These are phyloP conservation scores for Colletotrichum spinosum DNA, from an alignment of 2,329 filamentous ascomycete species.

Conservation along the genomic window DNA sequence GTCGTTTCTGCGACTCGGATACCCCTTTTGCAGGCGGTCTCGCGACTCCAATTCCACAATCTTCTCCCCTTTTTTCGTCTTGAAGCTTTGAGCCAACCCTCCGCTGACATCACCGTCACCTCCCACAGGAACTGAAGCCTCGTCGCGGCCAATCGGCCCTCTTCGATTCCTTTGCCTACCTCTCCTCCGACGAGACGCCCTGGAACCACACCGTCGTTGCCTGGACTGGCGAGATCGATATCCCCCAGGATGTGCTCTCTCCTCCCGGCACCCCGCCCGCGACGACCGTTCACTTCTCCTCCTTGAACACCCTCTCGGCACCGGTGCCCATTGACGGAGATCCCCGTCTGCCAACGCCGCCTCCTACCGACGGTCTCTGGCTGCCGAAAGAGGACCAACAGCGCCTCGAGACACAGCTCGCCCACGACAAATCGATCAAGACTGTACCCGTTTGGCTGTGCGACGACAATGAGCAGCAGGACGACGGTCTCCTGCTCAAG, in stretches of 20 bases:
- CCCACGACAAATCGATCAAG: conserved; percentile 78
- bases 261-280: conserved; percentile 61
- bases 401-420: conserved; percentile 79
- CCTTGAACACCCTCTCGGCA: conserved; percentile 80
- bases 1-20: not conserved
- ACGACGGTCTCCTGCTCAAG: conserved; percentile 78
- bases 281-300: conserved; percentile 62
- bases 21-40: not conserved
- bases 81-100: not conserved
- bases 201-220: conserved; percentile 95
- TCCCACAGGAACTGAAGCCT: conserved; percentile 73
- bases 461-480: conserved; percentile 76
- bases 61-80: not conserved
- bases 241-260: conserved; percentile 56
- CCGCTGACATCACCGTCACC: conserved; percentile 29
- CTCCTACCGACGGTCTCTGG: conserved; percentile 75
- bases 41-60: not conserved
- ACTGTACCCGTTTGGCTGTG: conserved; percentile 91
- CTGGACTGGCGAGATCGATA: conserved; percentile 91
- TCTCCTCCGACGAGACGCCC: conserved; percentile 83
- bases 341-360: conserved; percentile 65
- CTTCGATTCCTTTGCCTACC: conserved; percentile 89
- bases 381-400: conserved; percentile 77
- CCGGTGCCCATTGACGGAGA: conserved; percentile 79
- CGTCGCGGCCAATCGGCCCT: conserved; percentile 91